phyloP scores from a whole-genome alignment of 148 eudicot species.

The Salicornia ramosissima region DNA sequence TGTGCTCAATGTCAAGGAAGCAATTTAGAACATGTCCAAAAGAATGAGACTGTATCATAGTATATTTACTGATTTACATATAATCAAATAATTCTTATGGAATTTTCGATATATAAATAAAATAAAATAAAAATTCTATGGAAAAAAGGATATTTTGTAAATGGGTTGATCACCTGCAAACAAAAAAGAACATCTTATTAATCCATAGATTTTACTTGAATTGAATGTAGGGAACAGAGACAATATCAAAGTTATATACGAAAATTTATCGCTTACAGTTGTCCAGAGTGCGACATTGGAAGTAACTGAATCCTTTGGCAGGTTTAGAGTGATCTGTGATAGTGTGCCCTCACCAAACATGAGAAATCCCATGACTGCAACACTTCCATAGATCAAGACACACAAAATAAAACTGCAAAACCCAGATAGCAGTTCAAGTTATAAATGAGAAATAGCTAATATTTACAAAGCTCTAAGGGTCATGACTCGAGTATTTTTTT shows the following conservation, averaged over 20 bases:
- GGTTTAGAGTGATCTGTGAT: constrained; percentile 82
- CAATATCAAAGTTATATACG: neutral
- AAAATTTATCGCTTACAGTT: constrained; percentile 46
- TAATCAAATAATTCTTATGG: no score
- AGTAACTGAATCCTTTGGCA: constrained; percentile 54
- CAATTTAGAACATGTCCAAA: neutral
- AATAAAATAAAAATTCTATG: neutral
- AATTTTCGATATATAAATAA: neutral
- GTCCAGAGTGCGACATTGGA: constrained; percentile 83
- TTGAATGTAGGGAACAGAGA: neutral
- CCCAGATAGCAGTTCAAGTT: neutral
- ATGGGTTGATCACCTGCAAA: constrained; percentile 63
- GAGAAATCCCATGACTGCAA: constrained; percentile 79
- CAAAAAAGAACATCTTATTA: neutral
- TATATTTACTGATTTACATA: no score
- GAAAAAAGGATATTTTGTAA: constrained; percentile 67
- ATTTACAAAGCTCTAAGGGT: neutral
- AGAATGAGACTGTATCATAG: neutral
- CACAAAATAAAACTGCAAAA: constrained; percentile 68
- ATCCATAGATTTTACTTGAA: neutral
- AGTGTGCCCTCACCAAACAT: constrained; percentile 72
- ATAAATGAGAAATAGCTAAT: neutral
- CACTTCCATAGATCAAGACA: constrained; percentile 61
- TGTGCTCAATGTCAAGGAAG: constrained; percentile 33
- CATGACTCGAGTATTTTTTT: no score